These are phyloP conservation scores for Endogone sp. DNA, from an alignment of 192 early-diverging fungal genomes.

Conservation along the genomic window DNA sequence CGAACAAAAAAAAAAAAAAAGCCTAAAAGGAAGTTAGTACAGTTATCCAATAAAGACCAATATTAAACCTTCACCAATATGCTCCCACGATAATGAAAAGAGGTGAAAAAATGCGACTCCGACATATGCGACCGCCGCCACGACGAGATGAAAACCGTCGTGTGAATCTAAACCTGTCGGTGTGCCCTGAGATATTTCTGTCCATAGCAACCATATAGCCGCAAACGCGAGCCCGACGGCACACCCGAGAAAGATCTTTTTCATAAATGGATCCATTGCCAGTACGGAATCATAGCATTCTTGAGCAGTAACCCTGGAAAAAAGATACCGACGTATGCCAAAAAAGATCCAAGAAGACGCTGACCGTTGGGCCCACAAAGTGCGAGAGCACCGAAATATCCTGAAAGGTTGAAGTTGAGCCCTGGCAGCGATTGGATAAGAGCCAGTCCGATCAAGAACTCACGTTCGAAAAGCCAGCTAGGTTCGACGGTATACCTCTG, in stretches of 20 bases:
- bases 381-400: constrained; percentile 56
- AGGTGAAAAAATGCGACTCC: constrained; percentile 23
- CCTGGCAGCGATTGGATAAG: constrained; percentile 52
- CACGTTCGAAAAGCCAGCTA: constrained; percentile 48
- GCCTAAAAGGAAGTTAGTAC: too few species aligned
- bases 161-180: background rate
- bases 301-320: constrained; percentile 56
- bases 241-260: constrained; percentile 50
- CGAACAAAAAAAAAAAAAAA: too few species aligned
- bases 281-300: constrained; percentile 57
- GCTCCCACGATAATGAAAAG: too few species aligned
- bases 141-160: constrained; percentile 27
- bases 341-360: constrained; percentile 41
- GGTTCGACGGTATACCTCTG: constrained; percentile 48
- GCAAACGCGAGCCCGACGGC: constrained; percentile 61
- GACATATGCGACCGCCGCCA: constrained; percentile 31
- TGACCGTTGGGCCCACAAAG: constrained; percentile 28
- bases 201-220: constrained; percentile 56
- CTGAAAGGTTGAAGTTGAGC: constrained; percentile 68
- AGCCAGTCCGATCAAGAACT: constrained; percentile 64
- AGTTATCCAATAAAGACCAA: too few species aligned
- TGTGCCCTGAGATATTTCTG: constrained; percentile 11
- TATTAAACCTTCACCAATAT: too few species aligned
- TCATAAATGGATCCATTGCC: constrained; percentile 41
- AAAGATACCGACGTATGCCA: constrained; percentile 57